phyloP scores from a whole-genome alignment of 345 rosid genomes.

The Durio zibethinus region DNA sequence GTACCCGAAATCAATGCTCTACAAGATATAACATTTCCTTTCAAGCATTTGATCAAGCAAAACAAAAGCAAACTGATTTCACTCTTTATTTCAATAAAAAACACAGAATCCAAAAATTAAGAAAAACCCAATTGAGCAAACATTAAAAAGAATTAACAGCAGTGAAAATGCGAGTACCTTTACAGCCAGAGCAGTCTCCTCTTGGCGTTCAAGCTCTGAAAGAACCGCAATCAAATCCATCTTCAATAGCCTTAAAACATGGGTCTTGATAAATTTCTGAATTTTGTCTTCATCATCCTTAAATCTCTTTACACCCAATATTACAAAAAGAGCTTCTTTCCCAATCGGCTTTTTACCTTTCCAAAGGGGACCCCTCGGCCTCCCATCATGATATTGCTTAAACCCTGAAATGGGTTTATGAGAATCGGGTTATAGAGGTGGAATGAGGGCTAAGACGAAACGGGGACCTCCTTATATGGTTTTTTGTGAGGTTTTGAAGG shows the following conservation, averaged over 20 bases:
- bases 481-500: conserved; percentile 30
- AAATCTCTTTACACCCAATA: conserved; percentile 72
- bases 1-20: neutral
- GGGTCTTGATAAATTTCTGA: conserved; percentile 56
- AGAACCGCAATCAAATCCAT: conserved; percentile 78
- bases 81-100: neutral
- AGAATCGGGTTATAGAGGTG: conserved; percentile 9
- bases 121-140: conserved; percentile 1
- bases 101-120: neutral
- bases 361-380: conserved; percentile 96
- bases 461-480: conserved; percentile 14
- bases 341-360: conserved; percentile 89
- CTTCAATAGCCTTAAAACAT: conserved; percentile 76
- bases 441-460: conserved; percentile 24
- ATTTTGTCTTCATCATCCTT: conserved; percentile 74
- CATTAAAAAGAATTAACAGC: neutral
- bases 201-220: conserved; percentile 83
- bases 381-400: conserved; percentile 74
- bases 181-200: conserved; percentile 61
- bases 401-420: conserved; percentile 29
- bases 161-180: conserved; percentile 41
- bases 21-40: neutral
- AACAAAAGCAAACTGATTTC: neutral
- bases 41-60: conserved; percentile 44
- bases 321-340: conserved; percentile 77